Percentiles rank a stretch among this genome's conserved stretches.
Conservation (phyloP, 441 rosid species). For the Macaranga tanarius region DNA sequence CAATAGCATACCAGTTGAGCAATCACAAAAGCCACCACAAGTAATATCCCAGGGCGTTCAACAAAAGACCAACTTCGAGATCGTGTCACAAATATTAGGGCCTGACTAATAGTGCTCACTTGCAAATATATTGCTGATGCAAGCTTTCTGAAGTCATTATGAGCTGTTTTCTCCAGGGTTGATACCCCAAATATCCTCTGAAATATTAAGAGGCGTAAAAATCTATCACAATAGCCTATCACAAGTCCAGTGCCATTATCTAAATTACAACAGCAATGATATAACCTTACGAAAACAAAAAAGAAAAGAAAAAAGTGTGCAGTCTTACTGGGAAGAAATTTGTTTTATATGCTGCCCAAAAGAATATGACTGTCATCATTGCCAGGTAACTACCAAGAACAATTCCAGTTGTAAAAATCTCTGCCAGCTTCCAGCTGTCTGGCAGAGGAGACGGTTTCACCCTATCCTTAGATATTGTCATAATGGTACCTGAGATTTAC, state of each 20-base stretch:
- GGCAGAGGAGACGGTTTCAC: constrained; percentile 98
- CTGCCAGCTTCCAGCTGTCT: constrained; percentile 98
- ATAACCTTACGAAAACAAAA: neutral
- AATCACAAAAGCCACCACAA: constrained; percentile 65
- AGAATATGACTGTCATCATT: constrained; percentile 96
- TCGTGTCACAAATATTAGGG: constrained; percentile 92
- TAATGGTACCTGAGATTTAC: constrained; percentile 75
- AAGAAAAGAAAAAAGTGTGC: neutral
- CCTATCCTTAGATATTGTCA: constrained; percentile 99
- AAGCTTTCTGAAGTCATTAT: constrained; percentile 84
- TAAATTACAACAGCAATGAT: neutral
- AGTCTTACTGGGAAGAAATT: constrained; percentile 82
- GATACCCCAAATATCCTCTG: constrained; percentile 83
- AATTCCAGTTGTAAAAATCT: constrained; percentile 85
- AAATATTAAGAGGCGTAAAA: constrained; percentile 12
- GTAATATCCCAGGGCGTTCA: constrained; percentile 88
- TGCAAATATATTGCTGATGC: constrained; percentile 97
- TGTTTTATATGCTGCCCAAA: constrained; percentile 92
- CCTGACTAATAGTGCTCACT: constrained; percentile 98
- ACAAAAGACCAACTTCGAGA: constrained; percentile 91
- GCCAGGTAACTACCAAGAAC: constrained; percentile 95
- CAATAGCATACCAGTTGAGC: constrained; percentile 79
- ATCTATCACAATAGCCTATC: constrained; percentile 22
- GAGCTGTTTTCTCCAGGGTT: constrained; percentile 83
- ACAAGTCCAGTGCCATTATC: neutral